These are phyloP conservation scores for Ganoderma lingzhi DNA, from an alignment of 1,284 basidiomycete species.

Conservation along the genomic window DNA sequence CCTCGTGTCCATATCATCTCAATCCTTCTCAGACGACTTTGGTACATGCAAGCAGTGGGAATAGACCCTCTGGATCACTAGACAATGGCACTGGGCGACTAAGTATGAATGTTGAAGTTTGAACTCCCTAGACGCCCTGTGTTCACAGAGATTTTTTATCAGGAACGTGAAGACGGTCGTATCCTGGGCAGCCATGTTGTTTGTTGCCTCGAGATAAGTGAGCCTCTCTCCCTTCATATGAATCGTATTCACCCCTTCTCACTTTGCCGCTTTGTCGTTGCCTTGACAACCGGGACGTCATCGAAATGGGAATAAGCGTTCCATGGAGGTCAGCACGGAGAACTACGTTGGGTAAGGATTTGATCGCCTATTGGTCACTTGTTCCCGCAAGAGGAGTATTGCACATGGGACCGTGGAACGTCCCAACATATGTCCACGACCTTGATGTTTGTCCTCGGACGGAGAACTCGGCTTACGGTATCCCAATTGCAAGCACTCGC, in stretches of 20 bases:
- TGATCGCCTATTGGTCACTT: neutral
- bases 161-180: constrained; percentile 73
- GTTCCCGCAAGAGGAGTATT: neutral
- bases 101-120: neutral
- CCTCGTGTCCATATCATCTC: neutral
- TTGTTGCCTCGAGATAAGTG: constrained; percentile 74
- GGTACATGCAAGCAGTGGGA: no score
- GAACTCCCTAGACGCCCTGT: neutral
- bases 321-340: constrained; percentile 65
- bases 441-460: no score
- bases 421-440: no score
- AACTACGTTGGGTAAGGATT: constrained; percentile 39
- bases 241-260: neutral
- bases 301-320: constrained; percentile 77
- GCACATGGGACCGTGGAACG: neutral
- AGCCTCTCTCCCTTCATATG: constrained; percentile 34
- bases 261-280: neutral
- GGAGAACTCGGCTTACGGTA: neutral
- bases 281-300: constrained; percentile 63
- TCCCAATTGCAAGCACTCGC: neutral
- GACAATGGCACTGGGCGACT: no score
- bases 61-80: no score
- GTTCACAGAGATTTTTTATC: constrained; percentile 60
- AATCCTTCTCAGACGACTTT: no score
- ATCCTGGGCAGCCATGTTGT: constrained; percentile 89